A percentile compares a stretch with the other conserved stretches of the same genome.
Evolutionary conservation across 2,329 filamentous ascomycete species (phyloP).

Genomic region (Cercospora sojina): DNA sequence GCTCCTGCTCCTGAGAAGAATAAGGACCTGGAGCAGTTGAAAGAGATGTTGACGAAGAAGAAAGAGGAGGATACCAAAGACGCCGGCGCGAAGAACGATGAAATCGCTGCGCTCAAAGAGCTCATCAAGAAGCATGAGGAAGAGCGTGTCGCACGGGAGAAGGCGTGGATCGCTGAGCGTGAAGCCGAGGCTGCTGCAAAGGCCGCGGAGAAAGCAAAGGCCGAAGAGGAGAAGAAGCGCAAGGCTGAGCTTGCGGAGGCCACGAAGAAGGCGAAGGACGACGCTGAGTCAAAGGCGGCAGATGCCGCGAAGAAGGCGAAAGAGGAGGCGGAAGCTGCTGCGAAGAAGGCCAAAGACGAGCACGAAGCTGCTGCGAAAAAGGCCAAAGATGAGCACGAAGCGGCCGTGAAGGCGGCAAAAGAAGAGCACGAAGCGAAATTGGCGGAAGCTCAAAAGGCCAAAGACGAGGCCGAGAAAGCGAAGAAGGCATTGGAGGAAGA

Average conservation of each 20-base stretch:
- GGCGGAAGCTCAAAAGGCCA: conserved; percentile 52
- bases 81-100: conserved; percentile 28
- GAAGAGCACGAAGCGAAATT: conserved; percentile 55
- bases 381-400: conserved; percentile 42
- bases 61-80: conserved; percentile 22
- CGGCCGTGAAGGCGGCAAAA: conserved; percentile 49
- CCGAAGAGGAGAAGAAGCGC: conserved; percentile 53
- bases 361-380: conserved; percentile 52
- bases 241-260: conserved; percentile 44
- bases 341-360: conserved; percentile 9
- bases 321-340: background rate
- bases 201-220: conserved; percentile 40
- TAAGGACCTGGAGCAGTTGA: conserved; percentile 27
- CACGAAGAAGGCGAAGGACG: conserved; percentile 48
- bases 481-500: conserved; percentile 51
- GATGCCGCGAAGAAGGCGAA: background rate
- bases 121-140: conserved; percentile 46
- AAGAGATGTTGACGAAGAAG: conserved; percentile 27
- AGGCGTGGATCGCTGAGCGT: conserved; percentile 25
- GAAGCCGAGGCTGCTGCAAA: conserved; percentile 37
- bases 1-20: conserved; percentile 24
- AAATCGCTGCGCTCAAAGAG: conserved; percentile 39
- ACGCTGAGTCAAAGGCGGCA: conserved; percentile 43
- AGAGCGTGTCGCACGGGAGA: conserved; percentile 34
- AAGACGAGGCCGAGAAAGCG: conserved; percentile 52